These are phyloP conservation scores for Paraphoma chrysanthemicola DNA, from an alignment of 2,329 filamentous ascomycete genomes.

Conservation along the genomic window DNA sequence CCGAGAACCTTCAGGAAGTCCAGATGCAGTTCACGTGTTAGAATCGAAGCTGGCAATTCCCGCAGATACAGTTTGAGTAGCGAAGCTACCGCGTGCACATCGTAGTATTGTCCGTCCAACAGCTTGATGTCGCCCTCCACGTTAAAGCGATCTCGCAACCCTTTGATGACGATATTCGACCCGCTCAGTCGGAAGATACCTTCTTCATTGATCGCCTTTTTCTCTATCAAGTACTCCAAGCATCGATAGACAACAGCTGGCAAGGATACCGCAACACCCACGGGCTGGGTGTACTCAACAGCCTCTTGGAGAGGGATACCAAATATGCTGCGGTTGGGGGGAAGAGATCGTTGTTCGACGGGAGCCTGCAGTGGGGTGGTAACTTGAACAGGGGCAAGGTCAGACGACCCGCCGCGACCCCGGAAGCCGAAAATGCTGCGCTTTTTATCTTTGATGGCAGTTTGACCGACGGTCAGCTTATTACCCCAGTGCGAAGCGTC, in stretches of 20 bases:
- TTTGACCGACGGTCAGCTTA: slow-evolving; percentile 54
- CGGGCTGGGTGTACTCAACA: slow-evolving; percentile 78
- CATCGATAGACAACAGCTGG: slow-evolving; percentile 95
- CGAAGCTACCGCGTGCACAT: slow-evolving; percentile 94
- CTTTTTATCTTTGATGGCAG: slow-evolving; percentile 82
- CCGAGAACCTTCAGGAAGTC: slow-evolving; percentile 83
- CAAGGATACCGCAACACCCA: slow-evolving; percentile 75
- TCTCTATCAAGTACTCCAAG: slow-evolving; percentile 87
- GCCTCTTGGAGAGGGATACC: slow-evolving; percentile 86
- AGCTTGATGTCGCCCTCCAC: slow-evolving; percentile 90
- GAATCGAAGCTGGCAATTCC: slow-evolving; percentile 87
- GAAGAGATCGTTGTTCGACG: slow-evolving; percentile 30
- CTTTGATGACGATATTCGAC: slow-evolving; percentile 94
- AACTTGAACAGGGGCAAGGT: slow-evolving; percentile 53
- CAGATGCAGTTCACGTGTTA: slow-evolving; percentile 88
- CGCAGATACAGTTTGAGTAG: slow-evolving; percentile 92
- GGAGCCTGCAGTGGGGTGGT: slow-evolving; percentile 11
- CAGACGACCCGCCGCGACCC: slow-evolving; percentile 73
- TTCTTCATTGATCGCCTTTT: slow-evolving; percentile 83
- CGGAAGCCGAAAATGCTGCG: slow-evolving; percentile 70
- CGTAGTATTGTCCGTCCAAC: slow-evolving; percentile 85
- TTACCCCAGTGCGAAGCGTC: slow-evolving; percentile 88
- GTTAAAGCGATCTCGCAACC: slow-evolving; percentile 91
- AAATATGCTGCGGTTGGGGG: slow-evolving; percentile 71
- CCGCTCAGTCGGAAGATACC: slow-evolving; percentile 96